Evolutionary conservation across 2,329 filamentous ascomycete species (phyloP).

Genomic region (Harringtonia lauricola): DNA sequence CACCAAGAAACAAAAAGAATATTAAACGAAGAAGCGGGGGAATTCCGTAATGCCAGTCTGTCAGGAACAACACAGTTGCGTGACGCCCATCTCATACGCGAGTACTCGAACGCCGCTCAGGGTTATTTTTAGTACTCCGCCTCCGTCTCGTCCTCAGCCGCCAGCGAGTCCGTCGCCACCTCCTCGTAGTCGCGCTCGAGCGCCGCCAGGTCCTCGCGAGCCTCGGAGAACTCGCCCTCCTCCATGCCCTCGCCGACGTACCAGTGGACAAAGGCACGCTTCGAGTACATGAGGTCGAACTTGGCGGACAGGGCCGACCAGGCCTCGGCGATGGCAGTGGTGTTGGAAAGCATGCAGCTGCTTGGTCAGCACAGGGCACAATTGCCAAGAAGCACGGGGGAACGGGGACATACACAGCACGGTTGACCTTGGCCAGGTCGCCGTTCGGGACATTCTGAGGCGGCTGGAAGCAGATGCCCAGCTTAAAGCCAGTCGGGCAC

Average conservation of each 20-base stretch:
- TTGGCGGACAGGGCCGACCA: conserved; percentile 95
- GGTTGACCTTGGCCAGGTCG: conserved; percentile 94
- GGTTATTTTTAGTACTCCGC: conserved; percentile 88
- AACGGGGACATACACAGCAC: conserved; percentile 85
- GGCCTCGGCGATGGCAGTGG: conserved; percentile 94
- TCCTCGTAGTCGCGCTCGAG: conserved; percentile 98
- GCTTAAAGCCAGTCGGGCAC: conserved; percentile 99
- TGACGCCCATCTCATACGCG: neutral
- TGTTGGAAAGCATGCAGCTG: conserved; percentile 98
- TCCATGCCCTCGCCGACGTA: conserved; percentile 99
- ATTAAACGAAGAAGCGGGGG: neutral
- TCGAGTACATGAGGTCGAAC: conserved; percentile 99
- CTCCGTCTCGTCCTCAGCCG: conserved; percentile 73
- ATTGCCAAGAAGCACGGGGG: neutral
- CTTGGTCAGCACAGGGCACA: conserved; percentile 7
- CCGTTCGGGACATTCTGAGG: conserved; percentile 60
- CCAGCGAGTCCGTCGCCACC: conserved; percentile 88
- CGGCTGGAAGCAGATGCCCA: conserved; percentile 99
- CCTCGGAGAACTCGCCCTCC: conserved; percentile 99
- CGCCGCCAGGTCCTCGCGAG: conserved; percentile 94
- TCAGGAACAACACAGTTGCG: neutral
- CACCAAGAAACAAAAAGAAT: neutral
- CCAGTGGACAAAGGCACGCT: conserved; percentile 99
- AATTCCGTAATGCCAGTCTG: conserved; percentile 2
- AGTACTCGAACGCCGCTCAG: no score